These are phyloP conservation scores for Microascus cirrosus DNA, from an alignment of 2,329 filamentous ascomycete species.

Conservation along the genomic window DNA sequence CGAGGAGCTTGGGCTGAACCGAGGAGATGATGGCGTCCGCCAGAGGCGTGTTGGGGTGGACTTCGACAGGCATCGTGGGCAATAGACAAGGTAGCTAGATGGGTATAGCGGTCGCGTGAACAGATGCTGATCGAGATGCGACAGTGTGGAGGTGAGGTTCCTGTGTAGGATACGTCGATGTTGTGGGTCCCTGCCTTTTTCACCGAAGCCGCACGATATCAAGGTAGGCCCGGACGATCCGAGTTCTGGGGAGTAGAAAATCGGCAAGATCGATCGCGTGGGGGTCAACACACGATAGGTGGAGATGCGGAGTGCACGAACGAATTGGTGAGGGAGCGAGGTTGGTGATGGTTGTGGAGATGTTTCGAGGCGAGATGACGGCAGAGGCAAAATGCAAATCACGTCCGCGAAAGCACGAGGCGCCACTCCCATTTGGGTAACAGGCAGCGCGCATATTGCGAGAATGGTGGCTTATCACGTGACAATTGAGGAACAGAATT, in stretches of 20 bases:
- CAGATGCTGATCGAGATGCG: not conserved
- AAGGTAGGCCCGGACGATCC: not conserved
- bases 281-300: not conserved
- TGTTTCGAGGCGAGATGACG: not conserved
- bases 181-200: not conserved
- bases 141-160: not conserved
- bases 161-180: not conserved
- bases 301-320: not conserved
- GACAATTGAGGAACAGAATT: not conserved
- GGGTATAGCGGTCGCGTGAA: not conserved
- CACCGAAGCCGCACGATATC: not conserved
- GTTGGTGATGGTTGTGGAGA: not conserved
- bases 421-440: not conserved
- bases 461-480: not conserved
- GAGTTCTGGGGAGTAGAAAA: not conserved
- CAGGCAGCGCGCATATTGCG: not conserved
- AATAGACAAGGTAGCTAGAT: not conserved
- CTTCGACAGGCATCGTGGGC: slow-evolving; percentile 62
- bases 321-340: not conserved
- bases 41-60: slow-evolving; percentile 68
- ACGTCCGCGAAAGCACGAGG: not conserved
- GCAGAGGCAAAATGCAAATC: not conserved
- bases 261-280: not conserved
- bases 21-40: slow-evolving; percentile 72
- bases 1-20: slow-evolving; percentile 83